Percentiles rank a stretch among this genome's conserved stretches.
phyloP scores from a whole-genome alignment of 2,329 filamentous ascomycete genomes.

The Amauroascus verrucosus region DNA sequence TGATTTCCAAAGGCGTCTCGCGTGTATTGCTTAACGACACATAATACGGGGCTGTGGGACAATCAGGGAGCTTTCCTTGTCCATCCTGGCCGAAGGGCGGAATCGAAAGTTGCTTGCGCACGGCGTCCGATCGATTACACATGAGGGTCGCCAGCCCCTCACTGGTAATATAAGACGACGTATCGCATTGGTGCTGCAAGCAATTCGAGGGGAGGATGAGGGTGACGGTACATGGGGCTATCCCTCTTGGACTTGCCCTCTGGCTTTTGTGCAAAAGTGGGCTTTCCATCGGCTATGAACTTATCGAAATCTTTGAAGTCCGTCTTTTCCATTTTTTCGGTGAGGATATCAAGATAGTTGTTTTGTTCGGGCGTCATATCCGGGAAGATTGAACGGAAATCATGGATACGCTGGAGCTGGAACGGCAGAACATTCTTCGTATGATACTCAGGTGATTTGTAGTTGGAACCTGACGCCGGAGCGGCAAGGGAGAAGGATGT shows the following conservation, averaged over 20 bases:
- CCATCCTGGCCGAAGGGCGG: not conserved
- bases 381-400: constrained; percentile 1
- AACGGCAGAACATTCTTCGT: not conserved
- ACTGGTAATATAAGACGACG: not conserved
- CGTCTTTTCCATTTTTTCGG: not conserved
- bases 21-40: no score
- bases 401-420: not conserved
- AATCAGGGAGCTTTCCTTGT: not conserved
- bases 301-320: not conserved
- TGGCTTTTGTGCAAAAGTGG: not conserved
- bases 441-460: not conserved
- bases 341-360: constrained; percentile 3
- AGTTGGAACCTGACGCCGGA: not conserved
- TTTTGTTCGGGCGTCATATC: constrained; percentile 2
- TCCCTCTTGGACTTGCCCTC: not conserved
- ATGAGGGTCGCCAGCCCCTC: not conserved
- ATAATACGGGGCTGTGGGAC: no score
- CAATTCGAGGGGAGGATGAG: not conserved
- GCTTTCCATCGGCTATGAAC: not conserved
- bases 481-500: constrained; percentile 1
- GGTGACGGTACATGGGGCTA: not conserved
- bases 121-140: not conserved
- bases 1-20: no score
- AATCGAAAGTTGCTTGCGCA: not conserved
- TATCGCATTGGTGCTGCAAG: not conserved